Percentiles rank a stretch among this genome's conserved stretches.
phyloP scores from a whole-genome alignment of 495 filamentous ascomycete species.

The Xylaria venustula region DNA sequence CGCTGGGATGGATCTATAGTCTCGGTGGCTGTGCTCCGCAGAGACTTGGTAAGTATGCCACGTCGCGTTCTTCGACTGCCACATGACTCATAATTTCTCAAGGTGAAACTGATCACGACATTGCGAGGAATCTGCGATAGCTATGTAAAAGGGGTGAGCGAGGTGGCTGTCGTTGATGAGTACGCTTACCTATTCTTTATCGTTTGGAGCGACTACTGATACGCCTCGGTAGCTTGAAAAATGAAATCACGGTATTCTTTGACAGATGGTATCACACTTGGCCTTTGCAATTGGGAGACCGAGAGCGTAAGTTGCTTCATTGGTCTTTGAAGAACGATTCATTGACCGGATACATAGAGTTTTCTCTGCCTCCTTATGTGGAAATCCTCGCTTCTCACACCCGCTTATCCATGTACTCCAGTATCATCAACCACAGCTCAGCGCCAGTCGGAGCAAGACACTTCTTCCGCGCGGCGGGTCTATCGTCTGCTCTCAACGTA shows the following conservation, averaged over 20 bases:
- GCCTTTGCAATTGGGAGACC: conserved; percentile 31
- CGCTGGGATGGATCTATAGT: conserved; percentile 66
- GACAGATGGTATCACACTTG: conserved; percentile 33
- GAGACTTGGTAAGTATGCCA: conserved; percentile 57
- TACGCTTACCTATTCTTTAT: neutral
- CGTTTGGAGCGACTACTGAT: neutral
- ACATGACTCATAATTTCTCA: conserved; percentile 8
- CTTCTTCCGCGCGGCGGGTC: conserved; percentile 66
- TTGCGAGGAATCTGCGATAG: conserved; percentile 65
- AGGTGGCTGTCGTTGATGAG: conserved; percentile 27
- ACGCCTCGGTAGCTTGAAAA: conserved; percentile 19
- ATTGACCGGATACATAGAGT: conserved; percentile 36
- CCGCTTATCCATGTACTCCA: conserved; percentile 67
- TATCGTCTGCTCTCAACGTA: conserved; percentile 71
- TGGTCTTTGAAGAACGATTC: neutral
- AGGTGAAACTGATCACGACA: conserved; percentile 60
- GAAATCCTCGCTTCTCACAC: conserved; percentile 74
- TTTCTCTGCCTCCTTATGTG: conserved; percentile 67
- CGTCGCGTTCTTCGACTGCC: neutral
- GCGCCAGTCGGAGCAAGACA: conserved; percentile 67
- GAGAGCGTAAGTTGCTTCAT: conserved; percentile 23
- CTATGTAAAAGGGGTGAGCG: conserved; percentile 33
- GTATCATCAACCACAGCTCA: conserved; percentile 72
- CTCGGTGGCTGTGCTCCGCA: conserved; percentile 64
- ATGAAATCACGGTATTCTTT: conserved; percentile 31